Conservation (phyloP, 2,329 filamentous ascomycete species). For the Aspergillus versicolor region DNA sequence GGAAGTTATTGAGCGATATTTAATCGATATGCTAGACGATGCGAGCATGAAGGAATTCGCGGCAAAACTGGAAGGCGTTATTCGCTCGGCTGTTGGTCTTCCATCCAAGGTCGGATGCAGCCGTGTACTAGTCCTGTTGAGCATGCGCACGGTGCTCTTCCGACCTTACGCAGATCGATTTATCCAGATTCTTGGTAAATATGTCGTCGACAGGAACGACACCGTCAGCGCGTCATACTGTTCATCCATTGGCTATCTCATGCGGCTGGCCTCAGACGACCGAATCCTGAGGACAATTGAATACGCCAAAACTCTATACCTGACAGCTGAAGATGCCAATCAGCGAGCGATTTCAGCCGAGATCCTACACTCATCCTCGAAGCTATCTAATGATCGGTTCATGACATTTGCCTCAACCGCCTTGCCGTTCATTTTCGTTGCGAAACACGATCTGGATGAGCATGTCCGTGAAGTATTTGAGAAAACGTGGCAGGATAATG, state of each 20-base stretch:
- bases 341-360: conserved; percentile 76
- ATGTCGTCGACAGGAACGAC: conserved; percentile 87
- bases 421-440: conserved; percentile 84
- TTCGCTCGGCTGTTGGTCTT: conserved; percentile 84
- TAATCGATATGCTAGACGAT: conserved; percentile 76
- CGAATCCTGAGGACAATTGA: conserved; percentile 55
- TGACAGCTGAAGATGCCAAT: conserved; percentile 74
- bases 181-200: conserved; percentile 73
- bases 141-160: conserved; percentile 74
- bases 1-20: conserved; percentile 82
- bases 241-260: conserved; percentile 78
- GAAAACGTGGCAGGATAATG: conserved; percentile 87
- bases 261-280: conserved; percentile 62
- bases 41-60: conserved; percentile 73
- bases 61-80: conserved; percentile 70
- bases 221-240: conserved; percentile 90
- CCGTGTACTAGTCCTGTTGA: conserved; percentile 78
- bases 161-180: conserved; percentile 73
- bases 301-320: conserved; percentile 69
- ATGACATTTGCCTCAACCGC: conserved; percentile 70
- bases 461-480: conserved; percentile 77
- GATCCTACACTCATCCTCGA: conserved; percentile 77
- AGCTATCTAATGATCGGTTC: conserved; percentile 86
- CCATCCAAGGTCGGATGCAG: conserved; percentile 92
- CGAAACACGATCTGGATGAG: conserved; percentile 79